These are phyloP conservation scores for Emergomyces orientalis DNA, from an alignment of 2,329 filamentous ascomycete species.

Conservation along the genomic window DNA sequence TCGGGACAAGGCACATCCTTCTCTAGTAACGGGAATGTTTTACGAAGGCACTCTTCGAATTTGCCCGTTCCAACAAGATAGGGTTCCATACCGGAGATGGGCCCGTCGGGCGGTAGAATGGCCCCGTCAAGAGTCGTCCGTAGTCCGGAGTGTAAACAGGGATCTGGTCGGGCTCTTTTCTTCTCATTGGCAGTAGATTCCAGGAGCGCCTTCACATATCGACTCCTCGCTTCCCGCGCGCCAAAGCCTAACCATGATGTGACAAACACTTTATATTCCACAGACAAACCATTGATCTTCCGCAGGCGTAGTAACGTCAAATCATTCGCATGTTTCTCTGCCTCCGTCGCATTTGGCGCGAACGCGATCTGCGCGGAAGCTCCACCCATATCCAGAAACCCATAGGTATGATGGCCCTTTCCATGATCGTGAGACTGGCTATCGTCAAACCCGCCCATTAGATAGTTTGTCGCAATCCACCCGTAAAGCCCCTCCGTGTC, in stretches of 20 bases:
- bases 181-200: conserved; percentile 53
- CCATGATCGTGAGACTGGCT: conserved; percentile 68
- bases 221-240: conserved; percentile 80
- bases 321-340: conserved; percentile 79
- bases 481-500: conserved; percentile 95
- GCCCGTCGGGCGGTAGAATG: conserved; percentile 35
- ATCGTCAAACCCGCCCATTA: conserved; percentile 80
- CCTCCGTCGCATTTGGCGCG: conserved; percentile 84
- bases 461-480: conserved; percentile 94
- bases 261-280: conserved; percentile 86
- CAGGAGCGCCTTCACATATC: conserved; percentile 71
- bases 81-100: conserved; percentile 37
- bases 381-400: conserved; percentile 96
- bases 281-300: conserved; percentile 63
- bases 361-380: conserved; percentile 97
- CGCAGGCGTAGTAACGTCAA: conserved; percentile 78
- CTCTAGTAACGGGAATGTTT: conserved; percentile 76
- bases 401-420: conserved; percentile 86
- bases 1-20: conserved; percentile 80
- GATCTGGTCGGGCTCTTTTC: conserved; percentile 68
- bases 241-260: conserved; percentile 96
- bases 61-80: conserved; percentile 71
- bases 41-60: conserved; percentile 74
- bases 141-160: conserved; percentile 75
- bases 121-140: conserved; percentile 65